Percentiles rank a stretch among this genome's conserved stretches.
Evolutionary conservation across 179 eudicot genomes (phyloP).

Genomic region (Gypsophila paniculata): DNA sequence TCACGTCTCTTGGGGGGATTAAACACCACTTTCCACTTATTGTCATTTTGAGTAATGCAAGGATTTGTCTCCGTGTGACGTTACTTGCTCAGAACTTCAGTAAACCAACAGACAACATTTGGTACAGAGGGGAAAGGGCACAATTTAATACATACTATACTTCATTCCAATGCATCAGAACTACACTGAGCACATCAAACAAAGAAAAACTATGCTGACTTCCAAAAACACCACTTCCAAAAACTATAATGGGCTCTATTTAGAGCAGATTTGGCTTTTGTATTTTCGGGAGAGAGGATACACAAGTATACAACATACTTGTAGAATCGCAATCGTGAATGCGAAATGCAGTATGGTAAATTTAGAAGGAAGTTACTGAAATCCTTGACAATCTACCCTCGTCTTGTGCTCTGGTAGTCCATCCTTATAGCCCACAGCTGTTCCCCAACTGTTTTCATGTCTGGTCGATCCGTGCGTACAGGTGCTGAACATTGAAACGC

Average conservation of each 20-base stretch:
- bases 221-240: background rate
- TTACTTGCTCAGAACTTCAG: background rate
- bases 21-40: background rate
- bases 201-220: no score
- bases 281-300: slow-evolving; percentile 5
- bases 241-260: slow-evolving; percentile 6
- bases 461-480: slow-evolving; percentile 68
- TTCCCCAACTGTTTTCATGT: slow-evolving; percentile 74
- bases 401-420: slow-evolving; percentile 46
- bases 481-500: slow-evolving; percentile 92
- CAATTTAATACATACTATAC: no score
- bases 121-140: no score
- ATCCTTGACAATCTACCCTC: slow-evolving; percentile 10
- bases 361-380: background rate
- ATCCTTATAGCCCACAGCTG: slow-evolving; percentile 77
- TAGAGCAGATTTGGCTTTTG: slow-evolving; percentile 10
- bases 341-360: background rate
- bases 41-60: background rate
- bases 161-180: no score
- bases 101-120: background rate
- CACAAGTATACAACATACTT: slow-evolving; percentile 11
- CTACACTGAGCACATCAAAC: no score
- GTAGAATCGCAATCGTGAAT: slow-evolving; percentile 4
- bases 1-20: background rate
- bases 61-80: background rate